phyloP scores from a whole-genome alignment of 1,284 basidiomycete species.

The Austroboletus niveus region DNA sequence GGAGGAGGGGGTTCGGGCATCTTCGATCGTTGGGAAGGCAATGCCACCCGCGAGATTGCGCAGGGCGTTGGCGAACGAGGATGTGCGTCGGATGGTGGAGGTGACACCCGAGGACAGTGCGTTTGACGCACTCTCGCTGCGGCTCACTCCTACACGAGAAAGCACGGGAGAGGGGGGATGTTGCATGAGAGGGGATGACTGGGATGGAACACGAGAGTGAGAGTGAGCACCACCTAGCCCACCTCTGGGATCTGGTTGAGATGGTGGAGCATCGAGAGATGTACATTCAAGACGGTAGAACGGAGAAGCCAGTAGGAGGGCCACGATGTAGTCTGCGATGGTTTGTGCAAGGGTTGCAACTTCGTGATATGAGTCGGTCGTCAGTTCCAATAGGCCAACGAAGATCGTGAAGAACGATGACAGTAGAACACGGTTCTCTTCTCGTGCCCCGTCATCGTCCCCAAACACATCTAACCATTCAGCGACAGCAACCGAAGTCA shows the following conservation, averaged over 20 bases:
- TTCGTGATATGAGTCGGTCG: constrained; percentile 91
- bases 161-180: constrained; percentile 39
- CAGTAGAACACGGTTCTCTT: constrained; percentile 81
- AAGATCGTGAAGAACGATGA: constrained; percentile 94
- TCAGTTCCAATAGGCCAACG: constrained; percentile 85
- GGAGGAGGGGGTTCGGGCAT: constrained; percentile 46
- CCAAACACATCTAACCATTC: constrained; percentile 73
- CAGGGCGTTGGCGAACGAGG: constrained; percentile 83
- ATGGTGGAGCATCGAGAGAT: constrained; percentile 54
- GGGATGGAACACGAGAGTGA: constrained; percentile 55
- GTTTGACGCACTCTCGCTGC: constrained; percentile 62
- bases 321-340: constrained; percentile 90
- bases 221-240: constrained; percentile 40
- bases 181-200: constrained; percentile 38
- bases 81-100: constrained; percentile 73
- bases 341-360: constrained; percentile 90
- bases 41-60: constrained; percentile 73
- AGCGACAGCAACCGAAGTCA: constrained; percentile 68
- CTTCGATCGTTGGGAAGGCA: constrained; percentile 60
- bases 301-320: constrained; percentile 84
- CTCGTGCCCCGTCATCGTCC: constrained; percentile 65
- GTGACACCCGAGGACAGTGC: constrained; percentile 58
- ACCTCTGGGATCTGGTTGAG: constrained; percentile 21
- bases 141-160: constrained; percentile 46
- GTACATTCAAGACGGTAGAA: constrained; percentile 74